phyloP scores from a whole-genome alignment of 2,329 filamentous ascomycete species.

The Anisogramma anomala region DNA sequence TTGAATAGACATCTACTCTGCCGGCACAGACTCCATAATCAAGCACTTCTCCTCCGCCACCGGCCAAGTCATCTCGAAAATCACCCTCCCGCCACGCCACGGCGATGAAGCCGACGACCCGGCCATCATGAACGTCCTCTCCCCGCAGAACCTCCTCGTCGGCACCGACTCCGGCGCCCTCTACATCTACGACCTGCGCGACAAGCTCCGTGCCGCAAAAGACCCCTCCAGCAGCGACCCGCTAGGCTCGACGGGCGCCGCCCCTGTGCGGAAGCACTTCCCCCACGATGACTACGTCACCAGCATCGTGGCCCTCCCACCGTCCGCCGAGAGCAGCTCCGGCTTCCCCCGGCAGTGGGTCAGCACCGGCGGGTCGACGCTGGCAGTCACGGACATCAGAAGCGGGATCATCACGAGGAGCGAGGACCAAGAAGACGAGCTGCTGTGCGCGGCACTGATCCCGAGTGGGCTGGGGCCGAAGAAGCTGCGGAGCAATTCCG shows the following conservation, averaged over 20 bases:
- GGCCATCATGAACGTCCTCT: conserved; percentile 69
- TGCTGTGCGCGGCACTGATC: conserved; percentile 72
- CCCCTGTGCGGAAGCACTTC: conserved; percentile 66
- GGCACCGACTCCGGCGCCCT: conserved; percentile 83
- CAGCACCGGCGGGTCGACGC: conserved; percentile 79
- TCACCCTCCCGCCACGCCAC: conserved; percentile 52
- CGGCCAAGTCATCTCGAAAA: conserved; percentile 67
- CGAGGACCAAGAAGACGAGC: conserved; percentile 89
- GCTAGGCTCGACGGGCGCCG: conserved; percentile 38
- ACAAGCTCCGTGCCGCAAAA: conserved; percentile 22
- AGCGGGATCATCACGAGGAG: conserved; percentile 77
- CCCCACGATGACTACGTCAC: conserved; percentile 92
- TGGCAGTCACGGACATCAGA: conserved; percentile 81
- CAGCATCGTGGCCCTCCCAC: conserved; percentile 70
- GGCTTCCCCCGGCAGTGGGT: conserved; percentile 93
- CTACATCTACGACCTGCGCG: conserved; percentile 76
- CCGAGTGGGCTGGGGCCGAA: conserved; percentile 58
- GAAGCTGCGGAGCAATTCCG: conserved; percentile 53
- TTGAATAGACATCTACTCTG: conserved; percentile 37
- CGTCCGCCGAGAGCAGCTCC: conserved; percentile 68
- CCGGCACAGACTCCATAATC: conserved; percentile 44
- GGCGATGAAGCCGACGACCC: conserved; percentile 55
- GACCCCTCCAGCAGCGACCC: conserved; percentile 2
- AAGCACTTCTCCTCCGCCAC: conserved; percentile 44
- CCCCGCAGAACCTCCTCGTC: conserved; percentile 77